These are phyloP conservation scores for Bipolaris sorokiniana DNA, from an alignment of 2,329 filamentous ascomycete species.

Conservation along the genomic window DNA sequence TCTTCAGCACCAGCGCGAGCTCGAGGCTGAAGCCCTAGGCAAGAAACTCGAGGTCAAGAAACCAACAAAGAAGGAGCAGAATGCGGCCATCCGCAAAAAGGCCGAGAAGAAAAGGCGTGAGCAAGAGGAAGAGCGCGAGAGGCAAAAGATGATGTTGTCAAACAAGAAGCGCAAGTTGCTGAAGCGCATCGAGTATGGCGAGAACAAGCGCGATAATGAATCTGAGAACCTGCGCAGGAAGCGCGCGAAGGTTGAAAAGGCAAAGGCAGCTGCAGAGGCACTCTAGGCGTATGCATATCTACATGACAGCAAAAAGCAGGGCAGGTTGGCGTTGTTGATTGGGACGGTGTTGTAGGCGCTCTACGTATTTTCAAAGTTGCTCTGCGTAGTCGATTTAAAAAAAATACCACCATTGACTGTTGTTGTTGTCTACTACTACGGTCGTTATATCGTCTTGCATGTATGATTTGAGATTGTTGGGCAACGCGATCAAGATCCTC, in stretches of 20 bases:
- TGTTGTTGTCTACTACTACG: not conserved
- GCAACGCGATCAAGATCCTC: too few relatives aligned
- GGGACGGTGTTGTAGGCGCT: slow-evolving; percentile 19
- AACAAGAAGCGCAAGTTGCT: slow-evolving; percentile 97
- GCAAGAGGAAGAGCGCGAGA: slow-evolving; percentile 86
- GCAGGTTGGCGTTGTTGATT: slow-evolving; percentile 26
- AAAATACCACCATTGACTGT: slow-evolving; percentile 4
- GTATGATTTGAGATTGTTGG: too few relatives aligned
- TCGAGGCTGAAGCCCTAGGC: slow-evolving; percentile 89
- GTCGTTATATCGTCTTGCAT: too few relatives aligned
- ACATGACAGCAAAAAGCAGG: slow-evolving; percentile 19
- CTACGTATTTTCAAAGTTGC: slow-evolving; percentile 9
- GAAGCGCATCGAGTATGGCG: slow-evolving; percentile 96
- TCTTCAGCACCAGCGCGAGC: slow-evolving; percentile 80
- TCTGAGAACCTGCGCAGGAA: slow-evolving; percentile 86
- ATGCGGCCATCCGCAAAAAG: slow-evolving; percentile 71
- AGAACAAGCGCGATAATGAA: slow-evolving; percentile 90
- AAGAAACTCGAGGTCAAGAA: slow-evolving; percentile 51
- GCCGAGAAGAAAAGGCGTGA: slow-evolving; percentile 65
- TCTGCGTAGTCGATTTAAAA: slow-evolving; percentile 10
- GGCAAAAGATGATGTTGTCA: slow-evolving; percentile 97
- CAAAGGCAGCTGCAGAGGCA: slow-evolving; percentile 42
- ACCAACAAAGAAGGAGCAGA: slow-evolving; percentile 61
- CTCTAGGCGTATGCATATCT: slow-evolving; percentile 14
- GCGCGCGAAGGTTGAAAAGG: slow-evolving; percentile 84